Evolutionary conservation across 2,329 filamentous ascomycete species (phyloP).

Genomic region (Aureobasidium sp.): DNA sequence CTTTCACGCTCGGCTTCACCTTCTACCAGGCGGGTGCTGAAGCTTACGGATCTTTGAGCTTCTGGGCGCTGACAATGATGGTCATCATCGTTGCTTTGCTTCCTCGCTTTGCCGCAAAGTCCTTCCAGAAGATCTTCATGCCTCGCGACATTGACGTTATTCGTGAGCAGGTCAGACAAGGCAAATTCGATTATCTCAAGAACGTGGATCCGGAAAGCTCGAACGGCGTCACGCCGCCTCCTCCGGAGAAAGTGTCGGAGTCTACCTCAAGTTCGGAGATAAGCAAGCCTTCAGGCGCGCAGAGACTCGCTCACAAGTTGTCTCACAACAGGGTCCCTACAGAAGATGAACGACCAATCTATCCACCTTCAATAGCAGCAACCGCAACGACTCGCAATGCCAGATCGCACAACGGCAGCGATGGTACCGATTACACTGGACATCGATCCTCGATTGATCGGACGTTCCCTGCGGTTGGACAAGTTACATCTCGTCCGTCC

Average conservation of each 20-base stretch:
- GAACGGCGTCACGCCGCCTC: conserved; percentile 35
- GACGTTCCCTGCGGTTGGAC: conserved; percentile 29
- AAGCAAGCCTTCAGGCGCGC: conserved; percentile 31
- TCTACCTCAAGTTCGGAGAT: conserved; percentile 52
- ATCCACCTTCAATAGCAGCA: conserved; percentile 76
- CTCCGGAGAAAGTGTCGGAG: conserved; percentile 34
- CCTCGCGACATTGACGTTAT: conserved; percentile 91
- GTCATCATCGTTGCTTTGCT: conserved; percentile 75
- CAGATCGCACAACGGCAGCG: conserved; percentile 80
- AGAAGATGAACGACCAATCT: conserved; percentile 86
- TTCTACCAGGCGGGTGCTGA: conserved; percentile 74
- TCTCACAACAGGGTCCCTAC: conserved; percentile 43
- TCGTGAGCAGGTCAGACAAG: conserved; percentile 78
- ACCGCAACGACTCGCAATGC: conserved; percentile 72
- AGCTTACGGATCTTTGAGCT: conserved; percentile 70
- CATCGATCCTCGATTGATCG: conserved; percentile 32
- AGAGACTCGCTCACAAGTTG: conserved; percentile 40
- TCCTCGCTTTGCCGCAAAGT: conserved; percentile 79
- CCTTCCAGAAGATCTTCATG: conserved; percentile 86
- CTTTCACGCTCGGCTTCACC: conserved; percentile 46
- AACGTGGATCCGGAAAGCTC: conserved; percentile 36
- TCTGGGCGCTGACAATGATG: conserved; percentile 77
- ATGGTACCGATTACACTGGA: conserved; percentile 80
- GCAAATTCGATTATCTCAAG: conserved; percentile 69
- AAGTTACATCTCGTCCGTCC: conserved; percentile 10